Percentiles rank a stretch among this genome's conserved stretches.
Conservation (phyloP, 2,329 filamentous ascomycete species). For the Cercospora sojina region DNA sequence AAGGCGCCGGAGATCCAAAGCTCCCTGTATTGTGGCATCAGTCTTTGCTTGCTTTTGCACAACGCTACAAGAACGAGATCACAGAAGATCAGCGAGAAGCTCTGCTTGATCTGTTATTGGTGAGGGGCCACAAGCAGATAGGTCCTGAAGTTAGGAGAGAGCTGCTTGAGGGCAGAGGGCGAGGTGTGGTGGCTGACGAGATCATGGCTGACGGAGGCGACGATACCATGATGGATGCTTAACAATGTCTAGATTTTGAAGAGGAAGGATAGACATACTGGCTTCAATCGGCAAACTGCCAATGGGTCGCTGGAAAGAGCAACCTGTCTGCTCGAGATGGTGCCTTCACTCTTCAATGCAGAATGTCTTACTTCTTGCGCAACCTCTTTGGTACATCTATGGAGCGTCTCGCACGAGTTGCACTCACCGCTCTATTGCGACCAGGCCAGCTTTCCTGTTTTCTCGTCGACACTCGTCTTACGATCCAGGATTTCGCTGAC, state of each 20-base stretch:
- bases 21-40: constrained; percentile 97
- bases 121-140: constrained; percentile 81
- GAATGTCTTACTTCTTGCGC: background rate
- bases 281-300: background rate
- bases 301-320: background rate
- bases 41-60: constrained; percentile 84
- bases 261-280: background rate
- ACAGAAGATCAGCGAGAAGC: constrained; percentile 93
- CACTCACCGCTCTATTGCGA: background rate
- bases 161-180: constrained; percentile 79
- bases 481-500: constrained; percentile 61
- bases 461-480: constrained; percentile 24
- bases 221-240: constrained; percentile 76
- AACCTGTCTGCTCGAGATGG: background rate
- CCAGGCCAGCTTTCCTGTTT: background rate
- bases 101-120: constrained; percentile 79
- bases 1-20: constrained; percentile 50
- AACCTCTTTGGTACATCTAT: background rate
- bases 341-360: background rate
- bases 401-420: background rate
- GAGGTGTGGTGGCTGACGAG: constrained; percentile 70
- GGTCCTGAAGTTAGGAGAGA: constrained; percentile 89
- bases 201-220: constrained; percentile 63
- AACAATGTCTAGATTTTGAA: background rate
- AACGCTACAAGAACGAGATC: constrained; percentile 93